Evolutionary conservation across 768 basidiomycete species (phyloP).

Genomic region (Tricholoma bakamatsutake): DNA sequence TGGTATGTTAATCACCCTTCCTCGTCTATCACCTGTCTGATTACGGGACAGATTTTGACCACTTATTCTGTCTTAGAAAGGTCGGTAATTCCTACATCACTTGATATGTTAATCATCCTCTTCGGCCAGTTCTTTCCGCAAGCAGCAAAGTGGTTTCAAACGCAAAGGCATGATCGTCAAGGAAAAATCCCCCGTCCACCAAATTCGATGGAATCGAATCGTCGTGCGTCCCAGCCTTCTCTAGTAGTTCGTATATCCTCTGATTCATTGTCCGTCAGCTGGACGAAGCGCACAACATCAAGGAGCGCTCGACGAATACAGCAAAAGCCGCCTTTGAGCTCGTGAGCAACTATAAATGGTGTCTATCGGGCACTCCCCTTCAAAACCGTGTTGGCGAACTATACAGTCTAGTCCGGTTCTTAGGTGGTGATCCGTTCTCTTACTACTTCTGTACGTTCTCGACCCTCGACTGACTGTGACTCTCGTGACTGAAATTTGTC

Average conservation of each 20-base stretch:
- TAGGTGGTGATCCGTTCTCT: conserved; percentile 90
- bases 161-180: conserved; percentile 78
- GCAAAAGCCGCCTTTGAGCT: conserved; percentile 96
- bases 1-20: conserved; percentile 42
- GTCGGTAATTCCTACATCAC: conserved; percentile 14
- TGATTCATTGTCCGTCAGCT: conserved; percentile 38
- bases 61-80: conserved; percentile 85
- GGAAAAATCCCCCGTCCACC: conserved; percentile 83
- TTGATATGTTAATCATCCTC: not conserved
- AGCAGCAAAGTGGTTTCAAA: conserved; percentile 90
- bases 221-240: conserved; percentile 41
- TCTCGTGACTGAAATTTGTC: not conserved
- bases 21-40: not conserved
- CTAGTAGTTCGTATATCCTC: not conserved
- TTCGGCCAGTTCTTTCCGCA: conserved; percentile 68
- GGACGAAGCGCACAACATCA: conserved; percentile 98
- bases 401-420: conserved; percentile 88
- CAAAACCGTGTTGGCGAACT: conserved; percentile 99
- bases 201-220: conserved; percentile 78
- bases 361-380: conserved; percentile 91
- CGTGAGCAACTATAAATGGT: conserved; percentile 80
- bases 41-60: conserved; percentile 56
- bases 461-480: not conserved
- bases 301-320: conserved; percentile 90
- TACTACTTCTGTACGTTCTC: conserved; percentile 76